Evolutionary conservation across 441 rosid genomes (phyloP).

Genomic region (Manihot esculenta): DNA sequence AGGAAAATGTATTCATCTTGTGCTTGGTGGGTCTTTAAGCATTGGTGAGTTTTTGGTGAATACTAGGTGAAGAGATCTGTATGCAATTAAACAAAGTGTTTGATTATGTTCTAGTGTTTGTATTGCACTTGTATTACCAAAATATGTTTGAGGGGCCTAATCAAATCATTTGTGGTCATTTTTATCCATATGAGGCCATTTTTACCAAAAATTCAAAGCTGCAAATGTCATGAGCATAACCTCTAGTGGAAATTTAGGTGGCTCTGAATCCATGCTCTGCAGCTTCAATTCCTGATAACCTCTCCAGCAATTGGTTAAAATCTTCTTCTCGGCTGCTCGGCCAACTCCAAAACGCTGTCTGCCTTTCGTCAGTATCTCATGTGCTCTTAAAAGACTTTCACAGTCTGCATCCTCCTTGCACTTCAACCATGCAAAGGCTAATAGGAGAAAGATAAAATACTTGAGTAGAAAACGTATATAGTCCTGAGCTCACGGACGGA

Average conservation of each 20-base stretch:
- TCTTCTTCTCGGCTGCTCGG: constrained; percentile 46
- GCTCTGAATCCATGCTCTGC: not conserved
- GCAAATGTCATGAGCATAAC: not conserved
- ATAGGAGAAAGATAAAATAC: not conserved
- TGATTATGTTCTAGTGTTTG: too few species aligned
- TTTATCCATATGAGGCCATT: too few species aligned
- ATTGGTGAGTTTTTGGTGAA: too few species aligned
- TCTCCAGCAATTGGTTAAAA: constrained; percentile 59
- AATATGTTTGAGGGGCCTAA: too few species aligned
- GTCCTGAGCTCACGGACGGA: too few species aligned
- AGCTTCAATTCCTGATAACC: constrained; percentile 47
- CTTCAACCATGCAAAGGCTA: constrained; percentile 87
- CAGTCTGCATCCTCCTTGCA: constrained; percentile 51
- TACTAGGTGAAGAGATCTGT: too few species aligned
- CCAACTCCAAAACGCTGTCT: constrained; percentile 62
- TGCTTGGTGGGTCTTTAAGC: too few species aligned
- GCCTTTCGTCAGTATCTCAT: constrained; percentile 49
- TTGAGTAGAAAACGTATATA: not conserved
- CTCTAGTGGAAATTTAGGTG: not conserved
- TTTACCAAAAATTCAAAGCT: too few species aligned
- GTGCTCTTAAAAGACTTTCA: constrained; percentile 41
- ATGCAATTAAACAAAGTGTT: too few species aligned
- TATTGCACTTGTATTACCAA: too few species aligned
- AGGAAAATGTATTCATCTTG: too few species aligned
- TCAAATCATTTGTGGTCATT: too few species aligned